A percentile compares a stretch with the other conserved stretches of the same genome.
These are phyloP conservation scores for Nicotiana sylvestris DNA, from an alignment of 257 asterid species.

Conservation along the genomic window DNA sequence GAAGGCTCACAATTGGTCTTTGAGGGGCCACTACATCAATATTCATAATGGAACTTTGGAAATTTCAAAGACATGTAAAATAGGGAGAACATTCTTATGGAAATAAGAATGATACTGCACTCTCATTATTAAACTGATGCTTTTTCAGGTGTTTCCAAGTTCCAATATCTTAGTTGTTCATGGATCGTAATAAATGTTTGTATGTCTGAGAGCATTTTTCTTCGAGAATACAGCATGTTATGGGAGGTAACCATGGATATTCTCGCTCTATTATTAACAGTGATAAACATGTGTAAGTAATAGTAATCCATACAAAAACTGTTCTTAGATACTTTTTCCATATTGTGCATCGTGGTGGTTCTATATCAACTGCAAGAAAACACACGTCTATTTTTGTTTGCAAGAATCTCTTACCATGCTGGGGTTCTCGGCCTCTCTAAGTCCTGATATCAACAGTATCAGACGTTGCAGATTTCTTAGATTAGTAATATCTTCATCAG, in stretches of 20 bases:
- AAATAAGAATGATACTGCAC: not conserved
- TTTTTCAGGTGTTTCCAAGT: not conserved
- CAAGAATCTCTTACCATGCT: constrained; percentile 32
- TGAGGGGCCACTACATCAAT: not conserved
- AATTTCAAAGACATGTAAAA: not conserved
- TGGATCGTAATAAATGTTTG: not conserved
- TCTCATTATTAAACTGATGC: not conserved
- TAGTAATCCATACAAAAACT: not conserved
- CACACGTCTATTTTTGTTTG: not conserved
- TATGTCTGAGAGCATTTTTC: not conserved
- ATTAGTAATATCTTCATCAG: constrained; percentile 71
- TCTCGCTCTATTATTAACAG: not conserved
- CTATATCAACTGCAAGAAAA: not conserved
- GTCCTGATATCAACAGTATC: constrained; percentile 51
- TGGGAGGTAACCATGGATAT: not conserved
- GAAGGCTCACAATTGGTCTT: not conserved
- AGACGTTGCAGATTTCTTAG: constrained; percentile 75
- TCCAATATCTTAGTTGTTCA: constrained; percentile 4
- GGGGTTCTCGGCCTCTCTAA: constrained; percentile 38
- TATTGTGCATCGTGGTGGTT: not conserved
- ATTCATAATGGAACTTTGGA: not conserved
- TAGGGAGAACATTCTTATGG: not conserved
- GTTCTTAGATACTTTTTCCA: not conserved
- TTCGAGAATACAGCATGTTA: not conserved
- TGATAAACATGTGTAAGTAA: not conserved